Conservation (phyloP, 352 stramenopile species). For the Pythium rhizo-oryzae region DNA sequence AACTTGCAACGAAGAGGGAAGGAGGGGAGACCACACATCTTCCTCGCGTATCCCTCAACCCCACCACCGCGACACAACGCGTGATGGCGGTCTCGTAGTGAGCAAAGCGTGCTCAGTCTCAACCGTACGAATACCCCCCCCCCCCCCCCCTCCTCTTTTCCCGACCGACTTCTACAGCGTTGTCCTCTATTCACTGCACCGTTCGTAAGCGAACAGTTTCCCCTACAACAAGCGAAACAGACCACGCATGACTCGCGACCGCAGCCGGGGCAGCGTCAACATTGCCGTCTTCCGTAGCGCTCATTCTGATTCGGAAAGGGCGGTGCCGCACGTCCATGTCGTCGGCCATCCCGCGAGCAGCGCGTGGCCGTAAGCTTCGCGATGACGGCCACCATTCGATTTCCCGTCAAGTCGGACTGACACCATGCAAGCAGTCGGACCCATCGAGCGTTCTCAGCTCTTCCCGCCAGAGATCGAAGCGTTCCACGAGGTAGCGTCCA, state of each 20-base stretch:
- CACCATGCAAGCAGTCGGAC: too few species aligned
- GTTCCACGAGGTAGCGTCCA: too few species aligned
- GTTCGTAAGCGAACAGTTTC: not conserved
- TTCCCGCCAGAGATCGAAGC: not conserved
- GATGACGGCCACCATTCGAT: not conserved
- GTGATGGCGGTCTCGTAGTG: too few species aligned
- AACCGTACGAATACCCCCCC: too few species aligned
- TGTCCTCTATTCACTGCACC: not conserved
- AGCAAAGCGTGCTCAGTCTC: too few species aligned
- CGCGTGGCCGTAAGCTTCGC: too few species aligned
- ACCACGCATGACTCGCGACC: not conserved
- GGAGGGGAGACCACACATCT: too few species aligned
- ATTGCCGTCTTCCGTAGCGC: not conserved
- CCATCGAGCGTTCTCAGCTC: not conserved
- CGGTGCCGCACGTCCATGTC: not conserved
- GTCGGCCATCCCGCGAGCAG: not conserved
- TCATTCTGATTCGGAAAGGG: not conserved
- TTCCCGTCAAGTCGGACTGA: not conserved
- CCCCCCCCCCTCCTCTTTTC: too few species aligned
- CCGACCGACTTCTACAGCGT: too few species aligned
- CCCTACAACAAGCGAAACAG: not conserved
- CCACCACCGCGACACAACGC: too few species aligned
- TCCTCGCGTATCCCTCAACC: too few species aligned
- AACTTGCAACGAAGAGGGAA: too few species aligned
- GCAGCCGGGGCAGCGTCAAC: slow-evolving; percentile 6